phyloP scores from a whole-genome alignment of 2,329 filamentous ascomycete species.

The Septoria linicola region DNA sequence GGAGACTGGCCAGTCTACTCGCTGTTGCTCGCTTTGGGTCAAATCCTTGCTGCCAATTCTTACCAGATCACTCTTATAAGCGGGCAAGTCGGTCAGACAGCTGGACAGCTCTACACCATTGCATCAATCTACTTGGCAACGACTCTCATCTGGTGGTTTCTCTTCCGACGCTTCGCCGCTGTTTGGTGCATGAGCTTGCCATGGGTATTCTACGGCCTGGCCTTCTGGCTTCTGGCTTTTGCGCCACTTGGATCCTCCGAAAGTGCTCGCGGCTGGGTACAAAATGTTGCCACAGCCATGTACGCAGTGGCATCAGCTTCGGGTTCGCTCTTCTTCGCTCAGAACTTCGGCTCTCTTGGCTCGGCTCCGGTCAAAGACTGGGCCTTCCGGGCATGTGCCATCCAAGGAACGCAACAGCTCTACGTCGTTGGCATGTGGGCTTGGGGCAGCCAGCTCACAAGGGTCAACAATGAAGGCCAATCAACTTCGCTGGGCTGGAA shows the following conservation, averaged over 20 bases:
- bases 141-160: slow-evolving; percentile 62
- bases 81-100: slow-evolving; percentile 60
- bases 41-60: slow-evolving; percentile 65
- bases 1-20: slow-evolving; percentile 66
- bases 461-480: slow-evolving; percentile 45
- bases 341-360: slow-evolving; percentile 56
- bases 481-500: slow-evolving; percentile 29
- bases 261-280: slow-evolving; percentile 52
- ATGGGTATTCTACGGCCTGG: slow-evolving; percentile 62
- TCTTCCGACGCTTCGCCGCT: slow-evolving; percentile 59
- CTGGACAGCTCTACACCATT: slow-evolving; percentile 60
- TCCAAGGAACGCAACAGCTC: slow-evolving; percentile 66
- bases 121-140: slow-evolving; percentile 59
- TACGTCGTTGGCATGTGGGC: slow-evolving; percentile 66
- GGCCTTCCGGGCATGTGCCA: slow-evolving; percentile 66
- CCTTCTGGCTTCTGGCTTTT: slow-evolving; percentile 63
- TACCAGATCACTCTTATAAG: slow-evolving; percentile 68
- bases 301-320: slow-evolving; percentile 64
- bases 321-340: slow-evolving; percentile 64
- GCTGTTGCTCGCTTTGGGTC: slow-evolving; percentile 60
- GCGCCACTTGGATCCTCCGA: slow-evolving; percentile 54
- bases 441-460: slow-evolving; percentile 60
- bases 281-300: slow-evolving; percentile 60
- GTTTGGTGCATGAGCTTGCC: slow-evolving; percentile 59
- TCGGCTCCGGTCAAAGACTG: slow-evolving; percentile 62